A percentile compares a stretch with the other conserved stretches of the same genome.
Evolutionary conservation across 2,329 filamentous ascomycete species (phyloP).

Genomic region (Alternaria panax): DNA sequence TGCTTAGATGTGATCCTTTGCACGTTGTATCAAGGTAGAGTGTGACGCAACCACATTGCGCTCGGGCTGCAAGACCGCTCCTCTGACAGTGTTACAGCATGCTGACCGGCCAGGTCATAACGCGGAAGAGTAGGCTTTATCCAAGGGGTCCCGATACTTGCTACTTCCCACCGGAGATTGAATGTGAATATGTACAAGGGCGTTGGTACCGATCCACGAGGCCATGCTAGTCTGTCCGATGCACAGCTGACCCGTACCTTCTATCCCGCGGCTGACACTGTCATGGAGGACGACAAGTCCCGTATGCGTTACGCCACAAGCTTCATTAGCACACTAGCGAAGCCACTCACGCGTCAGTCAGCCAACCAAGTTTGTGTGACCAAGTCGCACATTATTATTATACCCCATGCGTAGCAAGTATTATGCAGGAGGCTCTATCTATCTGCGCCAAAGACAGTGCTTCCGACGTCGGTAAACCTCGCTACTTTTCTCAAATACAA

Average conservation of each 20-base stretch:
- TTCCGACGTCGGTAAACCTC: conserved; percentile 14
- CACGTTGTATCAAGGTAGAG: conserved; percentile 38
- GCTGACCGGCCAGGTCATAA: conserved; percentile 15
- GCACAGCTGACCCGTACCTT: conserved; percentile 30
- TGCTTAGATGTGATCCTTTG: conserved; percentile 28
- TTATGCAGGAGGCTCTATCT: conserved; percentile 26
- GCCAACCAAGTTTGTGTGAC: conserved; percentile 27
- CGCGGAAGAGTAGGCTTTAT: conserved; percentile 7
- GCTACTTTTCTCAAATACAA: conserved; percentile 10
- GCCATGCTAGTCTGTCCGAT: conserved; percentile 18
- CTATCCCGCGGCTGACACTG: conserved; percentile 18
- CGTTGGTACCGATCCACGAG: conserved; percentile 20
- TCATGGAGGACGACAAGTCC: conserved; percentile 10
- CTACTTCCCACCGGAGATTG: conserved; percentile 13
- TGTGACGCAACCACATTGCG: conserved; percentile 31
- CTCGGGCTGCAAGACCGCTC: conserved; percentile 14
- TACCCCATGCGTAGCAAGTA: conserved; percentile 23
- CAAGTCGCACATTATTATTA: conserved; percentile 17
- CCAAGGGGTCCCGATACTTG: conserved; percentile 15
- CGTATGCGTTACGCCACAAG: conserved; percentile 20
- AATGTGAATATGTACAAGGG: conserved; percentile 19
- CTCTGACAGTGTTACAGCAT: conserved; percentile 29
- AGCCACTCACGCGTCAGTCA: conserved; percentile 6
- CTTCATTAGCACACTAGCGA: conserved; percentile 17
- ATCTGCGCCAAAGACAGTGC: conserved; percentile 24